These are phyloP conservation scores for Aureobasidium sp. DNA, from an alignment of 2,329 filamentous ascomycete species.

Conservation along the genomic window DNA sequence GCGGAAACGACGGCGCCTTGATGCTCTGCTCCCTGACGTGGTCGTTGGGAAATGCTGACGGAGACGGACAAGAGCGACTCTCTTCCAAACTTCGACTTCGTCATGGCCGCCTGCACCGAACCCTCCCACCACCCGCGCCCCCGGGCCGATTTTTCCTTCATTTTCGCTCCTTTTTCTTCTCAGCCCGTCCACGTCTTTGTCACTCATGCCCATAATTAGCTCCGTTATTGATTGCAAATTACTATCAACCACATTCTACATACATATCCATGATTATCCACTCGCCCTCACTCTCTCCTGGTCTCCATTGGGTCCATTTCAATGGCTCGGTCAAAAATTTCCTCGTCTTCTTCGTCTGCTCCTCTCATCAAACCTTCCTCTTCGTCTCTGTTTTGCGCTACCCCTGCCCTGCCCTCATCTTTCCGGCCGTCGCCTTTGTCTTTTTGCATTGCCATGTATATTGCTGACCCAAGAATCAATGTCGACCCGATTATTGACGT, in stretches of 20 bases:
- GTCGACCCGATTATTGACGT: slow-evolving; percentile 55
- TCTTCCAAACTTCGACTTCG: not conserved
- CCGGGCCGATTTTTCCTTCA: not conserved
- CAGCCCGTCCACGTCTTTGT: not conserved
- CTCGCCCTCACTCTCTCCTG: not conserved
- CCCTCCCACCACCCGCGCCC: not conserved
- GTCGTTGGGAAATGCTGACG: slow-evolving; percentile 5
- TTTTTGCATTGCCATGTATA: slow-evolving; percentile 56
- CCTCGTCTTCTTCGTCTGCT: not conserved
- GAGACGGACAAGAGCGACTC: not conserved
- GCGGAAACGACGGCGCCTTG: not conserved
- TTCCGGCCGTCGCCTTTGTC: slow-evolving; percentile 26
- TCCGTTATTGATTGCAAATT: not conserved
- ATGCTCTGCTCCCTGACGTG: not conserved
- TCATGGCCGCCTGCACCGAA: not conserved
- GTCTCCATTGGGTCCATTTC: not conserved
- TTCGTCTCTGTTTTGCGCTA: slow-evolving; percentile 25
- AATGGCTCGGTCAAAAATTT: not conserved
- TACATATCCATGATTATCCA: not conserved
- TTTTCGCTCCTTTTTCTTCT: slow-evolving; percentile 2
- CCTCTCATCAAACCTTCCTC: slow-evolving; percentile 27
- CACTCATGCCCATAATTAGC: not conserved
- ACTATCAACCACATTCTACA: not conserved
- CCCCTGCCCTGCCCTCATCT: slow-evolving; percentile 13
- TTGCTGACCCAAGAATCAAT: slow-evolving; percentile 58